Evolutionary conservation across 2,329 filamentous ascomycete species (phyloP).

Genomic region (Peltaster fructicola): DNA sequence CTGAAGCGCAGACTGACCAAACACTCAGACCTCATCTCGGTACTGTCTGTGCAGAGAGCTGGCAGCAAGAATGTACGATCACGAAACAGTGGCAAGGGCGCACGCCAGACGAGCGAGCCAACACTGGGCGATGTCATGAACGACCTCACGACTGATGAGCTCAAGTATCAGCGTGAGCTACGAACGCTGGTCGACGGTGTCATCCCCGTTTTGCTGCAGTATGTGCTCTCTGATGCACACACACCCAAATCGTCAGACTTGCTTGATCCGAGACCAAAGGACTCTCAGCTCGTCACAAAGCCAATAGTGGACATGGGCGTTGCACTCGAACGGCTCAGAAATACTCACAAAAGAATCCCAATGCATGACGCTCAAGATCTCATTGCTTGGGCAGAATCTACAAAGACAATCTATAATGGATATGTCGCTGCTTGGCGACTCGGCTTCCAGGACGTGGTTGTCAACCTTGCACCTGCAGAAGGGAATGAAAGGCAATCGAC

Average conservation of each 20-base stretch:
- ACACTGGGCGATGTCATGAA: conserved; percentile 59
- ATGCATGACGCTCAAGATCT: conserved; percentile 53
- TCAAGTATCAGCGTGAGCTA: conserved; percentile 75
- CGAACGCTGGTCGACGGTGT: conserved; percentile 90
- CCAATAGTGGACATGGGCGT: conserved; percentile 91
- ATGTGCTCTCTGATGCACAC: conserved; percentile 51
- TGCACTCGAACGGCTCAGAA: conserved; percentile 66
- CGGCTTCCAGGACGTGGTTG: conserved; percentile 84
- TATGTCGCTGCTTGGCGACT: conserved; percentile 82
- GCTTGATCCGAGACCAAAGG: no score
- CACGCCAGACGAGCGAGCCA: no score
- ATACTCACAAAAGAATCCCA: conserved; percentile 64
- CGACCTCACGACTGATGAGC: conserved; percentile 69
- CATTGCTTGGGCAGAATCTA: conserved; percentile 63
- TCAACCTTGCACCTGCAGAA: conserved; percentile 69
- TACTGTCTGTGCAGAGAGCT: conserved; percentile 54
- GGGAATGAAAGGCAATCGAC: conserved; percentile 25
- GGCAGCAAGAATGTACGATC: conserved; percentile 48
- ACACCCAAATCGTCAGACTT: conserved; percentile 12
- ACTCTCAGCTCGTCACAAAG: conserved; percentile 52
- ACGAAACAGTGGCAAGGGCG: no score
- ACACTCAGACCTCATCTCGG: conserved; percentile 85
- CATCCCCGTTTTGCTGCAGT: conserved; percentile 75
- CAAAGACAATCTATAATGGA: conserved; percentile 62
- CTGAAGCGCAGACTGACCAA: conserved; percentile 68